Percentiles rank a stretch among this genome's conserved stretches.
Evolutionary conservation across 2,329 filamentous ascomycete genomes (phyloP).

Genomic region (Sordariomycetes sp.): DNA sequence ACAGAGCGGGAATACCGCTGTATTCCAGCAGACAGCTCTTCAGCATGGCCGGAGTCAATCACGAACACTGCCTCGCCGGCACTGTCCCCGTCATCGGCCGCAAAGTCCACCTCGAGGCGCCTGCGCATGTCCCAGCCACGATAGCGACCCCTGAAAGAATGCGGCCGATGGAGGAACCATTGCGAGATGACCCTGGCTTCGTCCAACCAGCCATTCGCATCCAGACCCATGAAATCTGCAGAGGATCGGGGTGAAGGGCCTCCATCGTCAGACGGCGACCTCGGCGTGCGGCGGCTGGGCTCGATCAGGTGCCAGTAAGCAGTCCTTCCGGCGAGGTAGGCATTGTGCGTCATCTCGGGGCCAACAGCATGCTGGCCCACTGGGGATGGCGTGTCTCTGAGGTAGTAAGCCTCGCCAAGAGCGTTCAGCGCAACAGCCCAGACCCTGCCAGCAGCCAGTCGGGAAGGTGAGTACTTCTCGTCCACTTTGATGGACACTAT

Average conservation of each 20-base stretch:
- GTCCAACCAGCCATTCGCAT: conserved; percentile 56
- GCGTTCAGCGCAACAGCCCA: conserved; percentile 96
- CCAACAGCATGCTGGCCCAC: conserved; percentile 34
- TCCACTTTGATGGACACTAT: conserved; percentile 79
- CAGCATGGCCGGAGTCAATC: conserved; percentile 59
- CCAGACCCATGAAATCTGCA: conserved; percentile 60
- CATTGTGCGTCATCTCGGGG: conserved; percentile 51
- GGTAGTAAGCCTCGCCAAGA: conserved; percentile 80
- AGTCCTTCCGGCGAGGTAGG: conserved; percentile 72
- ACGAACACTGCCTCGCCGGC: conserved; percentile 71
- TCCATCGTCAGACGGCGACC: conserved; percentile 19
- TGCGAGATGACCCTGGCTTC: conserved; percentile 76
- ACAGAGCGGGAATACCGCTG: conserved; percentile 29
- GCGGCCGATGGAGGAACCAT: conserved; percentile 61
- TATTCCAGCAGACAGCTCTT: conserved; percentile 35
- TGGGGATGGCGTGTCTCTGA: conserved; percentile 58
- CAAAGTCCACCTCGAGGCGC: conserved; percentile 79
- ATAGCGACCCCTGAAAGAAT: conserved; percentile 68
- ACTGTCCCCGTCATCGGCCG: conserved; percentile 63
- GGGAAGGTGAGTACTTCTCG: conserved; percentile 64
- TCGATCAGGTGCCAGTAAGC: conserved; percentile 77
- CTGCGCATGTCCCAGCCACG: conserved; percentile 89
- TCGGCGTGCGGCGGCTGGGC: conserved; percentile 51
- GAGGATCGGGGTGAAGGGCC: conserved; percentile 64
- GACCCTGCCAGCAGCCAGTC: conserved; percentile 58